Conservation (phyloP, 2,329 filamentous ascomycete species). For the Hymenoscyphus scutula region DNA sequence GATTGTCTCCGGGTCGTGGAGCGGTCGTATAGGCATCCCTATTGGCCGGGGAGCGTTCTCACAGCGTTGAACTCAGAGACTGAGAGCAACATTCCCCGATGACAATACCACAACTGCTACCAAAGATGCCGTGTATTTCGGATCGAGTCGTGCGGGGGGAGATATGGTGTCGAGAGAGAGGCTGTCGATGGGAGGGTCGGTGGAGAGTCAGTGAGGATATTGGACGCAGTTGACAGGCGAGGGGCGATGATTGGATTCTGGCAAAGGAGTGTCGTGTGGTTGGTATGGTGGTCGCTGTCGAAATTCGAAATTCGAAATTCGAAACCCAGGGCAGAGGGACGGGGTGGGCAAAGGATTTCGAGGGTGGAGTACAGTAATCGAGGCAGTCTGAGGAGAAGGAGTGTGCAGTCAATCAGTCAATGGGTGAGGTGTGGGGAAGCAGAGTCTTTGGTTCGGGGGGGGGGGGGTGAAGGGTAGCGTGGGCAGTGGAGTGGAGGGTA, state of each 20-base stretch:
- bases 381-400: background rate
- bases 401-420: background rate
- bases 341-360: background rate
- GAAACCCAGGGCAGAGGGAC: background rate
- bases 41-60: conserved; percentile 25
- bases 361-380: background rate
- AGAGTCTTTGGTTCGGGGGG: background rate
- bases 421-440: background rate
- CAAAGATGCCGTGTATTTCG: background rate
- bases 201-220: background rate
- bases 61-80: conserved; percentile 18
- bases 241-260: background rate
- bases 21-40: conserved; percentile 31
- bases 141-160: conserved; percentile 5
- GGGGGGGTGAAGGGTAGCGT: background rate
- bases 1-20: conserved; percentile 31
- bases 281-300: background rate
- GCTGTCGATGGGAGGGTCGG: background rate
- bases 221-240: background rate
- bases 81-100: conserved; percentile 28
- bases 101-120: conserved; percentile 8
- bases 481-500: background rate
- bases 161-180: background rate
- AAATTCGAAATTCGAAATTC: background rate
- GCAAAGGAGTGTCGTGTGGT: background rate